Conservation (phyloP, 1,284 basidiomycete genomes). For the Austroboletus niveus region DNA sequence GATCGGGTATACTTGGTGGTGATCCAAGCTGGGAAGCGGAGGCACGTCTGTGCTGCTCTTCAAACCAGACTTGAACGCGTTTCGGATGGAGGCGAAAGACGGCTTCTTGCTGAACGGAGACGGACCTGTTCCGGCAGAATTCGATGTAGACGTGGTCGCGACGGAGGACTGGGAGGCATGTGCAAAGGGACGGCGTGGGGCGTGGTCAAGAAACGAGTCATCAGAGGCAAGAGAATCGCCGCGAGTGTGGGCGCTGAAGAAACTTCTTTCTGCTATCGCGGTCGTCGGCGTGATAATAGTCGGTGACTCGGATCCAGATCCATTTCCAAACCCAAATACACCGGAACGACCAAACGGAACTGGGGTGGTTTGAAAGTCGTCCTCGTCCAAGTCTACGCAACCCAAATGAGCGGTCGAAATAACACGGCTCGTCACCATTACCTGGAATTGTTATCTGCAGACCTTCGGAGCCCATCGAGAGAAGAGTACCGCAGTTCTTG, state of each 20-base stretch:
- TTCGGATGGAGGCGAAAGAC: conserved; percentile 84
- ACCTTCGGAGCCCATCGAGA: conserved; percentile 48
- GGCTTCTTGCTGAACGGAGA: conserved; percentile 75
- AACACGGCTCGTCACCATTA: conserved; percentile 28
- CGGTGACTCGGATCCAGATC: conserved; percentile 65
- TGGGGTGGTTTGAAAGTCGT: conserved; percentile 59
- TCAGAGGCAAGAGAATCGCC: conserved; percentile 72
- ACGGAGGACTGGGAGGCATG: conserved; percentile 72
- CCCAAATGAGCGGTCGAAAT: background rate
- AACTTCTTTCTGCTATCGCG: conserved; percentile 54
- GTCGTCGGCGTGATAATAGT: conserved; percentile 45
- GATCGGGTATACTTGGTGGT: conserved; percentile 59
- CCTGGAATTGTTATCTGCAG: conserved; percentile 83
- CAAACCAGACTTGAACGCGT: conserved; percentile 77
- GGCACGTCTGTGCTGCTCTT: conserved; percentile 56
- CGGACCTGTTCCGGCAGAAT: conserved; percentile 27
- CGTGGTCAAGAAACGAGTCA: conserved; percentile 63
- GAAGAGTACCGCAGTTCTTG: conserved; percentile 5
- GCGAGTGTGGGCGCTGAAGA: conserved; percentile 60
- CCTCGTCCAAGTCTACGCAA: conserved; percentile 67
- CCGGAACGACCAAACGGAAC: conserved; percentile 64
- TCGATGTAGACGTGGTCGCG: conserved; percentile 41
- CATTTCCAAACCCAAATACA: conserved; percentile 38
- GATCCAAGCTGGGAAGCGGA: conserved; percentile 65
- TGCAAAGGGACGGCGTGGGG: conserved; percentile 53